Evolutionary conservation across 192 early-diverging fungal genomes (phyloP).

Genomic region (Entrophospora sp.): DNA sequence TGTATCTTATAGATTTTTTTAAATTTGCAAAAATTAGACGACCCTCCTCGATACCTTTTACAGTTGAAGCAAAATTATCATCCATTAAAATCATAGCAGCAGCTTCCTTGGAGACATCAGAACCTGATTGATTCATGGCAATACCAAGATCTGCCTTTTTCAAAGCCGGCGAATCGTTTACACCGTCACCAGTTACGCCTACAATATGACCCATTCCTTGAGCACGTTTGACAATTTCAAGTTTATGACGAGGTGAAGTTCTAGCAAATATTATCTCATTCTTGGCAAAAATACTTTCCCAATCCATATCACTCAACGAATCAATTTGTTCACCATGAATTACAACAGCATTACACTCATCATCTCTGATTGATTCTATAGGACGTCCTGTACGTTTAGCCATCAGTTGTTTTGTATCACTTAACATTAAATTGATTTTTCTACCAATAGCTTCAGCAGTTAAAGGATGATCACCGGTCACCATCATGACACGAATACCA

Average conservation of each 20-base stretch:
- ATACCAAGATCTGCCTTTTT: slow-evolving; percentile 97
- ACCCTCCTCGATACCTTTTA: slow-evolving; percentile 89
- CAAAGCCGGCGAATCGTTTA: slow-evolving; percentile 92
- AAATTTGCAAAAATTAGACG: slow-evolving; percentile 93
- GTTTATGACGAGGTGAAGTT: slow-evolving; percentile 93
- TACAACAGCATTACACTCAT: slow-evolving; percentile 83
- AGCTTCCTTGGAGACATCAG: slow-evolving; percentile 93
- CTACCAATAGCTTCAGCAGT: slow-evolving; percentile 95
- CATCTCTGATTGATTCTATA: slow-evolving; percentile 56
- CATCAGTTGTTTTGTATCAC: slow-evolving; percentile 75
- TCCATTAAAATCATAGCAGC: slow-evolving; percentile 96
- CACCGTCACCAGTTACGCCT: slow-evolving; percentile 95
- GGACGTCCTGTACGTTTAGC: slow-evolving; percentile 58
- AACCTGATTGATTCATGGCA: slow-evolving; percentile 92
- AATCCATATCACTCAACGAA: slow-evolving; percentile 69
- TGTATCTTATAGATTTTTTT: slow-evolving; percentile 92
- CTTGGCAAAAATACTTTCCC: slow-evolving; percentile 91
- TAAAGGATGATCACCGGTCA: slow-evolving; percentile 95
- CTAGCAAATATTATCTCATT: slow-evolving; percentile 95
- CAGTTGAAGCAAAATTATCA: slow-evolving; percentile 96
- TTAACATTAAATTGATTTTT: slow-evolving; percentile 90
- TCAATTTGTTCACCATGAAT: slow-evolving; percentile 89
- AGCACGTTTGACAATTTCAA: slow-evolving; percentile 90
- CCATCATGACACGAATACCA: slow-evolving; percentile 97
- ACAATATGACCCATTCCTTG: slow-evolving; percentile 92